Evolutionary conservation across 2,329 filamentous ascomycete species (phyloP).

Genomic region (Trichoderma lentiforme): DNA sequence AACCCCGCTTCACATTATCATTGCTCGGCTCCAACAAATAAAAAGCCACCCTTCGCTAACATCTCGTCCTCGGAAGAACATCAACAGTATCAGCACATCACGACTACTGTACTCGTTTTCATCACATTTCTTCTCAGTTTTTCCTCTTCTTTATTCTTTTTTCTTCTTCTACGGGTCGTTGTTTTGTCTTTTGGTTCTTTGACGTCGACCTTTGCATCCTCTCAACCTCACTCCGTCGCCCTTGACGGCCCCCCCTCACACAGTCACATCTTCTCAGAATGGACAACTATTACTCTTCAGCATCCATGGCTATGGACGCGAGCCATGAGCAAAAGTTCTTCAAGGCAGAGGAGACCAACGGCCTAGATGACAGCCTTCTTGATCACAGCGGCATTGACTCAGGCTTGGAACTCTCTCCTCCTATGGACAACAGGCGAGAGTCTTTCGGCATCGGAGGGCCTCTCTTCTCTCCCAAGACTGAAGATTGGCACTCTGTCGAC

Average conservation of each 20-base stretch:
- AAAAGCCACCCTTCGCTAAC: slow-evolving; percentile 13
- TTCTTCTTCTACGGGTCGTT: neutral
- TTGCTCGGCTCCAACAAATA: slow-evolving; percentile 3
- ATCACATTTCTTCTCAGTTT: neutral
- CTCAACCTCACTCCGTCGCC: slow-evolving; percentile 4
- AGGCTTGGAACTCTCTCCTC: slow-evolving; percentile 60
- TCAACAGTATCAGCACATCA: slow-evolving; percentile 13
- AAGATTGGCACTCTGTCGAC: slow-evolving; percentile 62
- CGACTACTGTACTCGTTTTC: slow-evolving; percentile 8
- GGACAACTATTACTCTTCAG: slow-evolving; percentile 48
- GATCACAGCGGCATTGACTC: slow-evolving; percentile 59
- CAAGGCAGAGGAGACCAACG: slow-evolving; percentile 60
- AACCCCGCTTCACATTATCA: slow-evolving; percentile 11
- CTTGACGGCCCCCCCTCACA: neutral
- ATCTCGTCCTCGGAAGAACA: neutral
- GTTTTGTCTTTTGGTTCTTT: neutral
- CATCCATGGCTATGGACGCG: slow-evolving; percentile 53
- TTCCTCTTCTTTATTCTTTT: neutral
- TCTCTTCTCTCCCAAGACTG: slow-evolving; percentile 63
- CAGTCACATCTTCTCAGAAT: slow-evolving; percentile 4
- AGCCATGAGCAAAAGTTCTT: slow-evolving; percentile 53
- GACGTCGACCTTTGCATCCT: slow-evolving; percentile 3
- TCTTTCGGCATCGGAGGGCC: slow-evolving; percentile 56
- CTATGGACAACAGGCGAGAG: slow-evolving; percentile 62
- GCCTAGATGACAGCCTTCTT: slow-evolving; percentile 59